Base-by-base conservation (phyloP, 192 early-diverging fungal species). In the Geranomyces variabilis region DNA sequence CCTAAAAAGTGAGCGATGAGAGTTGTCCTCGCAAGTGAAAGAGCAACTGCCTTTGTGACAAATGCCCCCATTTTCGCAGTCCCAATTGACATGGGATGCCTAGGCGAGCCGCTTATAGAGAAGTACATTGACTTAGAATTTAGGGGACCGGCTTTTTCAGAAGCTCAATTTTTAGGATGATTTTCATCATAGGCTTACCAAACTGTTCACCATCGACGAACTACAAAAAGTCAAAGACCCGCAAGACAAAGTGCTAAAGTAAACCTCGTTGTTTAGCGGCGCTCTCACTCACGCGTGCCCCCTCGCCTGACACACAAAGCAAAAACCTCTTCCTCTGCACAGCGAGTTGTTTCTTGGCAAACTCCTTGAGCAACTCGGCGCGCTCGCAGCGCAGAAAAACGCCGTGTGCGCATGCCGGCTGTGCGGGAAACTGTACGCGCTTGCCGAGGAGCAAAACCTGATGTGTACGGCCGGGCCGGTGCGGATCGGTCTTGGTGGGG, bases 11-110 rank as follows among this genome's bases (percentile, higher is more conserved):
- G 63, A 12, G 26, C n/a, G n/a, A n/a, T n/a, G n/a, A n/a, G n/a
- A n/a, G n/a, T n/a, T n/a, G n/a, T n/a, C n/a, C n/a, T n/a, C n/a
- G n/a, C n/a, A n/a, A n/a, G n/a, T n/a, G 3, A 69, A 29, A 7
- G 19, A 29, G 26, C 30, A 17, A 17, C 28, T 24, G n/a, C 73
- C 3, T 17, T 15, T 36, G 19, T 53, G 14, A 26, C 59, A 17
- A 29, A 19, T 44, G 31, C 61, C 0, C 26, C 10, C 33, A 58
- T 51, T 1, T 41, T n/a, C n/a, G 31, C 36, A 63, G 72, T 84
- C 7, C 83, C 84, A 3, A 80, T 85, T 34, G 83, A 86, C 69
- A 70, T 86, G 64, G 67, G 30, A 12, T 86, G 84, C 55, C 77
- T 86, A 10, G 73, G 69, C 43, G 45, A 70, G 26, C 10, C 41